These are phyloP conservation scores for Mortierella sp. DNA, from an alignment of 371 early-diverging fungal genomes.

Conservation along the genomic window DNA sequence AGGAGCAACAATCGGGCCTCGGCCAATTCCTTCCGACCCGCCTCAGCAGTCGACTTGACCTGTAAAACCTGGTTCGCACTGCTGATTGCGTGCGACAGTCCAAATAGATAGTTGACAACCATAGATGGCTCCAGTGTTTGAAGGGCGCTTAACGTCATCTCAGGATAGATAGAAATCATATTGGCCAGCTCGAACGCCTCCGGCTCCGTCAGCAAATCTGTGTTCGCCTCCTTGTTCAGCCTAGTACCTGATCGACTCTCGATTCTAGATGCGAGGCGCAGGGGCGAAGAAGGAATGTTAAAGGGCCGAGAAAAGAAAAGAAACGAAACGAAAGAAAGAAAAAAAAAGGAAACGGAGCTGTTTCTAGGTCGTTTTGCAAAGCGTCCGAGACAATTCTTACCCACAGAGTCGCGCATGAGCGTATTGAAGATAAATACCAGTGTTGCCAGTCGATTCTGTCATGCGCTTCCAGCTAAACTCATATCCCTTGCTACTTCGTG, in stretches of 20 bases:
- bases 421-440: slow-evolving; percentile 98
- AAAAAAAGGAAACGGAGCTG: neutral
- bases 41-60: slow-evolving; percentile 69
- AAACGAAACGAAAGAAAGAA: neutral
- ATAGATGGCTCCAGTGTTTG: slow-evolving; percentile 86
- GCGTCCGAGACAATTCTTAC: slow-evolving; percentile 41
- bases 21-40: slow-evolving; percentile 70
- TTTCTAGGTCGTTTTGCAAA: neutral
- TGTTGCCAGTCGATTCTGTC: slow-evolving; percentile 94
- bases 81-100: slow-evolving; percentile 83
- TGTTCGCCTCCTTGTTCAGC: slow-evolving; percentile 47
- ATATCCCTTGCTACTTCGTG: slow-evolving; percentile 94
- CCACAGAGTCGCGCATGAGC: slow-evolving; percentile 91
- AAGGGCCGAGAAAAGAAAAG: too few relatives aligned
- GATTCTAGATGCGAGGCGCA: slow-evolving; percentile 57
- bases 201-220: slow-evolving; percentile 73
- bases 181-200: slow-evolving; percentile 77
- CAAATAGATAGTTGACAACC: slow-evolving; percentile 91
- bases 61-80: slow-evolving; percentile 75
- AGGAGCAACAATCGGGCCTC: slow-evolving; percentile 82
- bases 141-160: slow-evolving; percentile 68
- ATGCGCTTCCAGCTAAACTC: slow-evolving; percentile 95
- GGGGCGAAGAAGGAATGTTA: neutral
- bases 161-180: slow-evolving; percentile 87
- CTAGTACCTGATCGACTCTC: slow-evolving; percentile 62